A percentile compares a stretch with the other conserved stretches of the same genome.
phyloP scores from a whole-genome alignment of 805 yeast genomes.

The Limtongia smithiae region DNA sequence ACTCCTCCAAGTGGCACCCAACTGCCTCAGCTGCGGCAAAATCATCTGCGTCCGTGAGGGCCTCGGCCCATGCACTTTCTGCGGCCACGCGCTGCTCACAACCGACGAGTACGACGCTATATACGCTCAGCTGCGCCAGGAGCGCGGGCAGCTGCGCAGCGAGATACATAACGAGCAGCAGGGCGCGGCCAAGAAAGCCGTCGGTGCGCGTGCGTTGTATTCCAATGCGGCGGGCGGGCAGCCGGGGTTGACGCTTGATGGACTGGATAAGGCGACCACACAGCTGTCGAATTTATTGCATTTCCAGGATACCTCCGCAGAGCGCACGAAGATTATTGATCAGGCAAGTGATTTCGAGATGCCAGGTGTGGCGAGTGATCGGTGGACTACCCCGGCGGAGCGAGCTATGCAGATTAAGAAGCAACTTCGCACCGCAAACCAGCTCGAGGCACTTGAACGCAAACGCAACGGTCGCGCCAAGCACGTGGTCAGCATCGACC shows the following conservation, averaged over 20 bases:
- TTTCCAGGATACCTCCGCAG: slow-evolving; percentile 83
- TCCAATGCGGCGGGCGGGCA: slow-evolving; percentile 25
- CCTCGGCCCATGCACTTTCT: slow-evolving; percentile 79
- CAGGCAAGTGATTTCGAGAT: slow-evolving; percentile 84
- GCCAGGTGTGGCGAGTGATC: slow-evolving; percentile 50
- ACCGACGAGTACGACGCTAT: slow-evolving; percentile 60
- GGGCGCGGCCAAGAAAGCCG: not conserved
- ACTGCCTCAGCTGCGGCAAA: slow-evolving; percentile 91
- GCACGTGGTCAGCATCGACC: slow-evolving; percentile 70
- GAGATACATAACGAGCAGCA: slow-evolving; percentile 22
- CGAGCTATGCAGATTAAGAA: slow-evolving; percentile 81
- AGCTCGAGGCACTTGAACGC: slow-evolving; percentile 55
- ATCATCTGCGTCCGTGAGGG: slow-evolving; percentile 90
- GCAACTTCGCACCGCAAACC: slow-evolving; percentile 72
- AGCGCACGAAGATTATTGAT: slow-evolving; percentile 88
- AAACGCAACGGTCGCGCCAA: slow-evolving; percentile 70
- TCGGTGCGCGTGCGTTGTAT: slow-evolving; percentile 14
- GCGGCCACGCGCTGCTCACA: slow-evolving; percentile 66
- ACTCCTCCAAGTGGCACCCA: slow-evolving; percentile 83
- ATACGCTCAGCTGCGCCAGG: slow-evolving; percentile 49
- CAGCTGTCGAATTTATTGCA: slow-evolving; percentile 68
- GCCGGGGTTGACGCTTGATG: slow-evolving; percentile 10
- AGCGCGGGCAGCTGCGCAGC: slow-evolving; percentile 47
- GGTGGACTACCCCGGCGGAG: slow-evolving; percentile 83
- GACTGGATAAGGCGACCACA: slow-evolving; percentile 61